Evolutionary conservation across 129 eudicot genomes (phyloP), one percentile per base, ranked within the genome.

Genomic region (Centaurea solstitialis): DNA sequence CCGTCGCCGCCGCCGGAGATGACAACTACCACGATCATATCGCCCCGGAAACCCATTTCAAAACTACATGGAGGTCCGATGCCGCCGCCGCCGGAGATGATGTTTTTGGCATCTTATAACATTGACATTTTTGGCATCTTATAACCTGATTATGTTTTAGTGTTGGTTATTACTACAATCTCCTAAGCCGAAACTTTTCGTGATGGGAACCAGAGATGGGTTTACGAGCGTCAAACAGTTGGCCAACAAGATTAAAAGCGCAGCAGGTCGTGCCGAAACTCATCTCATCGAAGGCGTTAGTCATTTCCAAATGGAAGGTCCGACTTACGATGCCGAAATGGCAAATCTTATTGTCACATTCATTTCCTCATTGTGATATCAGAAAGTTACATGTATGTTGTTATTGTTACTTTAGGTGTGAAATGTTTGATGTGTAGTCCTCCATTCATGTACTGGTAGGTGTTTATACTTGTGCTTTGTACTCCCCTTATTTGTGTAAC

Each of bases 191-290:
- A 94, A 94, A 66, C 97, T 94, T 7, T 94, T 94, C 37, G 86
- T 94, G 4, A 94, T 94, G 98, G 98, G 98, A 33, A 94, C 98
- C 5, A 87, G 77, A 35, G 98, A 94, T 50, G 98, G 98, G 17
- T 94, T 94, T 78, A 94, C 98, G 3, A 94, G 98, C 39, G 98
- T 94, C 17, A 92, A 90, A 71, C 98, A 91, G 81, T 87, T 92
- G 80, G 85, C 91, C 73, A 90, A 83, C 88, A 94, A 94, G 82
- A 64, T 94, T 62, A 90, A 88, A 77, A 79, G 85, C 15, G 97
- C 98, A 39, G 73, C 89, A 5, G 97, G 98, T 0, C 93, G 89
- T 0, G 88, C 85, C 7, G 93, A 92, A 73, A 92, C 89, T 20
- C 93, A 94, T 77, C 79, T 92, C 1, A 88, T 92, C 57, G 94